These are phyloP conservation scores for Leccinum barrowsii DNA, from an alignment of 768 basidiomycete species.

Conservation along the genomic window DNA sequence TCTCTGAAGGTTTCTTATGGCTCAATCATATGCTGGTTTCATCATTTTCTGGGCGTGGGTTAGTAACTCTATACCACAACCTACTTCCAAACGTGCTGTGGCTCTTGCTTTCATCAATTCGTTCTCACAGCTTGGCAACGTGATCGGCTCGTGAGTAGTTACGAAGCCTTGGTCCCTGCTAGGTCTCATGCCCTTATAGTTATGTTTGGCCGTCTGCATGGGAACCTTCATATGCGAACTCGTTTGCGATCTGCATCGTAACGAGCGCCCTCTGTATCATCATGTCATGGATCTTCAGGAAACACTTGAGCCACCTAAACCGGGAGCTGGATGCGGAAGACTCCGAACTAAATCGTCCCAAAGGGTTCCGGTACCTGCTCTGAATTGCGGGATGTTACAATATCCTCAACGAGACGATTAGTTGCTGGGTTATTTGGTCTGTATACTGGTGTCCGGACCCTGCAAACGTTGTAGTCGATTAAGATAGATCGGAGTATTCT, in stretches of 20 bases:
- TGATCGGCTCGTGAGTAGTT: conserved; percentile 69
- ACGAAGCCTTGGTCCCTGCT: background rate
- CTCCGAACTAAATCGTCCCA: conserved; percentile 29
- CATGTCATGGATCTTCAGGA: conserved; percentile 48
- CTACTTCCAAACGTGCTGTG: conserved; percentile 86
- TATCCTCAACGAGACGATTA: background rate
- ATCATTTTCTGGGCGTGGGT: conserved; percentile 59
- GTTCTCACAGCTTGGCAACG: conserved; percentile 79
- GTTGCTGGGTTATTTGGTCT: background rate
- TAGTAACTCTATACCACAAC: conserved; percentile 62
- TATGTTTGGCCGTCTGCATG: conserved; percentile 67
- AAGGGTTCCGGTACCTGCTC: conserved; percentile 47
- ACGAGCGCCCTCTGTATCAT: conserved; percentile 48
- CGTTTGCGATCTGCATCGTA: conserved; percentile 71
- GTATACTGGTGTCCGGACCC: background rate
- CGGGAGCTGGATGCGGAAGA: conserved; percentile 38
- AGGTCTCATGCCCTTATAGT: conserved; percentile 28
- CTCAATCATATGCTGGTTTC: conserved; percentile 69
- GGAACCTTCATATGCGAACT: conserved; percentile 68
- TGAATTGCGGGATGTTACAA: conserved; percentile 17
- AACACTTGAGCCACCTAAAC: conserved; percentile 43
- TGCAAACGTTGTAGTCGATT: background rate
- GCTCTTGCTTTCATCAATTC: conserved; percentile 80
- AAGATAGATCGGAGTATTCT: conserved; percentile 8
- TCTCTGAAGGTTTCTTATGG: conserved; percentile 64